Evolutionary conservation across 345 rosid genomes (phyloP).

Genomic region (Syzygium jambos): DNA sequence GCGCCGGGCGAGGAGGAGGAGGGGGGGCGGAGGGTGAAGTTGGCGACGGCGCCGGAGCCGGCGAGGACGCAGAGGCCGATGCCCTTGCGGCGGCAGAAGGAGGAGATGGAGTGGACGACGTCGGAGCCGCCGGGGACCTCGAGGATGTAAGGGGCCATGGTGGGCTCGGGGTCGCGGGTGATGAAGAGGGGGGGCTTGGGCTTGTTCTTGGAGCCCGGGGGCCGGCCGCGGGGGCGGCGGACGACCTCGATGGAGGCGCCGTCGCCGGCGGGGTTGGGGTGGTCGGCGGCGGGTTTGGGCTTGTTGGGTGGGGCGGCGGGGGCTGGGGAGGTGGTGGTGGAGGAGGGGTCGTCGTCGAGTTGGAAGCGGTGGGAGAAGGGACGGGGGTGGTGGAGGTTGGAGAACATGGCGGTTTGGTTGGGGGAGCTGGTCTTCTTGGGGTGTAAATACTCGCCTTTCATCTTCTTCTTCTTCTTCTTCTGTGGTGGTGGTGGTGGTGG

Average conservation of each 20-base stretch:
- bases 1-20: constrained; percentile 47
- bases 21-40: constrained; percentile 84
- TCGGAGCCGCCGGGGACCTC: constrained; percentile 76
- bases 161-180: constrained; percentile 30
- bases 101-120: constrained; percentile 51
- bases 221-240: constrained; percentile 1
- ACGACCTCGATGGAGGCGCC: neutral
- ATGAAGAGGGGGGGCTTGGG: constrained; percentile 7
- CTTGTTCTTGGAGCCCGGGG: constrained; percentile 17
- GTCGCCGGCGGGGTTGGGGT: neutral
- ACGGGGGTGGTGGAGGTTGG: constrained; percentile 3
- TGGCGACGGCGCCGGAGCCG: constrained; percentile 70
- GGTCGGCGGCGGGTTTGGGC: neutral
- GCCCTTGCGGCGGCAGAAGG: constrained; percentile 61
- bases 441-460: constrained; percentile 1
- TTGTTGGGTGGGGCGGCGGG: neutral
- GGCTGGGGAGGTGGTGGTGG: neutral
- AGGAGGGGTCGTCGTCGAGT: neutral
- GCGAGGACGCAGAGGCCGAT: constrained; percentile 61
- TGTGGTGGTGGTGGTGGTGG: too few relatives aligned
- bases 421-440: neutral
- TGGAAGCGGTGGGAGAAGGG: neutral
- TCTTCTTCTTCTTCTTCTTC: neutral
- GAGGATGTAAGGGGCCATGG: constrained; percentile 83
- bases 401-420: constrained; percentile 3